Evolutionary conservation across 768 basidiomycete genomes (phyloP).

Genomic region (Mycena capillaripes): DNA sequence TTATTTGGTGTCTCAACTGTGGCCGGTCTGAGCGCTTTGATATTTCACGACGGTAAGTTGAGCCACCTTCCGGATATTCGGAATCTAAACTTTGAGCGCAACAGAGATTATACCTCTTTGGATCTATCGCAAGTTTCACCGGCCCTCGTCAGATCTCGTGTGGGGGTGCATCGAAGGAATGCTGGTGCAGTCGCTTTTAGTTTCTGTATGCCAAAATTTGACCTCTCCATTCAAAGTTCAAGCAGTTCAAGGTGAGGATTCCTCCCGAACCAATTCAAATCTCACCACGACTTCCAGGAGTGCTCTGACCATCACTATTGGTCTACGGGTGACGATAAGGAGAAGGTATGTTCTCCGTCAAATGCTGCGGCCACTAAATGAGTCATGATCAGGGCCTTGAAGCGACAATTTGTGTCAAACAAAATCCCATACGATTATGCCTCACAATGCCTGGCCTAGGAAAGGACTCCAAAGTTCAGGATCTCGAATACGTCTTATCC

Average conservation of each 20-base stretch:
- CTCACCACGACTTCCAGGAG: not conserved
- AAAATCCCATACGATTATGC: not conserved
- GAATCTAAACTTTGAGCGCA: not conserved
- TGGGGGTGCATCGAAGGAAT: slow-evolving; percentile 16
- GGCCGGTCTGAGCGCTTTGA: not conserved
- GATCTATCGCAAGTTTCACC: slow-evolving; percentile 6
- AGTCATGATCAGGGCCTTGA: not conserved
- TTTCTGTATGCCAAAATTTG: not conserved
- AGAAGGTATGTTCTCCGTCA: not conserved
- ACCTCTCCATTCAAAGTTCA: not conserved
- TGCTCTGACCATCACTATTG: not conserved
- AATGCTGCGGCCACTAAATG: not conserved
- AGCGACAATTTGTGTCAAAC: slow-evolving; percentile 12
- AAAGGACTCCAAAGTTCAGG: not conserved
- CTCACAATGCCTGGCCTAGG: not conserved
- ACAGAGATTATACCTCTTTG: slow-evolving; percentile 9
- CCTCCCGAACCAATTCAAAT: not conserved
- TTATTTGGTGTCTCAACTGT: slow-evolving; percentile 2
- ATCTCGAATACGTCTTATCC: not conserved
- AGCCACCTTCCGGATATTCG: not conserved
- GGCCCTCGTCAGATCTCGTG: slow-evolving; percentile 11
- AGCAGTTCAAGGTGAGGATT: slow-evolving; percentile 9
- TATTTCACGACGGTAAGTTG: slow-evolving; percentile 13
- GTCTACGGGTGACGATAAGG: not conserved
- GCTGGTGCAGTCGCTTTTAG: not conserved